Percentiles rank a stretch among this genome's conserved stretches.
Conservation (phyloP, 441 rosid genomes). For the Syzygium syzygioides region DNA sequence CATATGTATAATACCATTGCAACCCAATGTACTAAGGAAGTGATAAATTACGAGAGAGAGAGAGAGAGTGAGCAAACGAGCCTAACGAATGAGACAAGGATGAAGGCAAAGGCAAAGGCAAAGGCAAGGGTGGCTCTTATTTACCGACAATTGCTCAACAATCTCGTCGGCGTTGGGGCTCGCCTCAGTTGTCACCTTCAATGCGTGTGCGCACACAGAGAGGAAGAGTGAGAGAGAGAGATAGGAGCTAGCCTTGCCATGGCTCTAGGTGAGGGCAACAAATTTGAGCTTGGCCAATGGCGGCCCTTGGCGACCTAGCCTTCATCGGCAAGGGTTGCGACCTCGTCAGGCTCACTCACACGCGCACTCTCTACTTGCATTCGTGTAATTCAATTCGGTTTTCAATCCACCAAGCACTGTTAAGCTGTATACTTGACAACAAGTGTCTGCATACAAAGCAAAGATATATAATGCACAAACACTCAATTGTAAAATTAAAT, state of each 20-base stretch:
- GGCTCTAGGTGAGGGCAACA: neutral
- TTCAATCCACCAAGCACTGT: neutral
- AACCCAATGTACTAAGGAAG: neutral
- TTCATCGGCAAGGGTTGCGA: neutral
- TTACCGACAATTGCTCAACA: accelerated
- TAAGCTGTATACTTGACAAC: neutral
- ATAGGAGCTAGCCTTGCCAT: neutral
- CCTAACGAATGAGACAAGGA: neutral
- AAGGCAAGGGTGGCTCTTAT: neutral
- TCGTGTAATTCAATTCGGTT: neutral
- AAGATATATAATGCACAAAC: neutral
- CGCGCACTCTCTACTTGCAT: accelerated
- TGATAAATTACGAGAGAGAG: accelerated
- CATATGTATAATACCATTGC: too few species aligned
- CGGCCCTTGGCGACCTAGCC: accelerated
- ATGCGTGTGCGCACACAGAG: accelerated
- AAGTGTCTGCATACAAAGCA: neutral
- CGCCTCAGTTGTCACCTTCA: neutral
- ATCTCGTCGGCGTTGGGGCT: accelerated
- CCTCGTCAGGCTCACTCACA: neutral
- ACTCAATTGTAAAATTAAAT: neutral
- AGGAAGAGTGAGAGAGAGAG: too few species aligned
- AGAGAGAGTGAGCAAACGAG: too few species aligned
- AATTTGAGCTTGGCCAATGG: neutral
- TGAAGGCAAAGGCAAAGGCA: too few species aligned